Evolutionary conservation across 805 yeast species (phyloP), one percentile per base, ranked within the genome.

Genomic region (Metschnikowia drakensbergensis): DNA sequence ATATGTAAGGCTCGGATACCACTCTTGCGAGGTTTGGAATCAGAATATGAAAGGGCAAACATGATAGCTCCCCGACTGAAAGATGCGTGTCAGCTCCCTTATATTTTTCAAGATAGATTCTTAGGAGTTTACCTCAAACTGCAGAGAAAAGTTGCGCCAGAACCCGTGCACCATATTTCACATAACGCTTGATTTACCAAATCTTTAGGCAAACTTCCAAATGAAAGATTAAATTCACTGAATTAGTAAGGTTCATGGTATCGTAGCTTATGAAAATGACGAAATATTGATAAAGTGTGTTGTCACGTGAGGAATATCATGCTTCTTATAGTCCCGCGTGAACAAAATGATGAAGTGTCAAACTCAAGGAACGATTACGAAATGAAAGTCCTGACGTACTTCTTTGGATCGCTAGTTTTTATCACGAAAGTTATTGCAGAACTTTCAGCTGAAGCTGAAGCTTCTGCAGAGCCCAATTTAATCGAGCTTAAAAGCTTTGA

Each of bases 401-500:
- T 48, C 11, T 7, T 54, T 9, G 40, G 50, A n/a, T 47, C 55
- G 5, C 29, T 52, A 23, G 27, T 47, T 5, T 46, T 46, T 26
- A 23, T 46, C n/a, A 26, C 49, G 10, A 37, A 31, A 6, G 55
- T 40, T 9, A 23, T 45, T 43, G 55, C 55, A 28, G 49, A 42
- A 1, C 46, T 8, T 32, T 3, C 35, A 22, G 31, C 11, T 9
- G 30, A 8, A 17, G 26, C 25, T 31, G 45, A 31, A 25, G n/a
- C 11, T 7, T 42, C 41, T 17, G 50, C 42, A 32, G 44, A 41
- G 8, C 38, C 35, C 3, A 53, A 45, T 13, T 54, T 49, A 13
- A 43, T 36, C 17, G 49, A 56, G 30, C 48, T 53, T 29, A 36
- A 43, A 62, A 67, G 78, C 50, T 71, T 80, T 54, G 64, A 66